Conservation (phyloP, 2,329 filamentous ascomycete species). For the Clarireedia monteithiana region DNA sequence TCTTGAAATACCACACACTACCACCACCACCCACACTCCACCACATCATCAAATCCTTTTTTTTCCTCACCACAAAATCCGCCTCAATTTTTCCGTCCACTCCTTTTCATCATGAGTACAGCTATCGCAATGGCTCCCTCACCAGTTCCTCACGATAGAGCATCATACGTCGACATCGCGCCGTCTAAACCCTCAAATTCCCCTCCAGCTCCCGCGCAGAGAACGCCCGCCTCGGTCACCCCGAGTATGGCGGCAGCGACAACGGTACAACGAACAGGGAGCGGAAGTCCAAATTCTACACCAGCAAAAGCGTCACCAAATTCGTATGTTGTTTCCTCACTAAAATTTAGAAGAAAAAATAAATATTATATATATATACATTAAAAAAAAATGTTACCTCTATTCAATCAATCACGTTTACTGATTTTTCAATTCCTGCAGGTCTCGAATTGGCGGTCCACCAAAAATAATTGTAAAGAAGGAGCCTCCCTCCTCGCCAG, state of each 20-base stretch:
- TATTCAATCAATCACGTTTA: background rate
- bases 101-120: slow-evolving; percentile 49
- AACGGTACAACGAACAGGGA: slow-evolving; percentile 40
- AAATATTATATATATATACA: too few relatives aligned
- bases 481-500: slow-evolving; percentile 75
- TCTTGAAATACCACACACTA: background rate
- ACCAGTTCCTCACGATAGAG: slow-evolving; percentile 57
- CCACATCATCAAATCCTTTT: background rate
- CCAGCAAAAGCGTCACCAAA: slow-evolving; percentile 49
- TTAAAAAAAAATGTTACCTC: background rate
- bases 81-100: background rate
- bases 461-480: slow-evolving; percentile 95
- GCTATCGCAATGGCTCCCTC: slow-evolving; percentile 62
- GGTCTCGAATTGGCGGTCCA: slow-evolving; percentile 43
- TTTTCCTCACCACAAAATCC: background rate
- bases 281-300: slow-evolving; percentile 45
- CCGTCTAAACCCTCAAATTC: slow-evolving; percentile 28
- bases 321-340: slow-evolving; percentile 42
- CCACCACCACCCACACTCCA: background rate
- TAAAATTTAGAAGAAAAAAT: too few relatives aligned
- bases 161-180: slow-evolving; percentile 46
- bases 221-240: slow-evolving; percentile 31
- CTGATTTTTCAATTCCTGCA: slow-evolving; percentile 29
- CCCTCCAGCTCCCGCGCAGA: slow-evolving; percentile 25
- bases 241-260: slow-evolving; percentile 33